phyloP scores from a whole-genome alignment of 768 basidiomycete species.

The Suillus placidus region DNA sequence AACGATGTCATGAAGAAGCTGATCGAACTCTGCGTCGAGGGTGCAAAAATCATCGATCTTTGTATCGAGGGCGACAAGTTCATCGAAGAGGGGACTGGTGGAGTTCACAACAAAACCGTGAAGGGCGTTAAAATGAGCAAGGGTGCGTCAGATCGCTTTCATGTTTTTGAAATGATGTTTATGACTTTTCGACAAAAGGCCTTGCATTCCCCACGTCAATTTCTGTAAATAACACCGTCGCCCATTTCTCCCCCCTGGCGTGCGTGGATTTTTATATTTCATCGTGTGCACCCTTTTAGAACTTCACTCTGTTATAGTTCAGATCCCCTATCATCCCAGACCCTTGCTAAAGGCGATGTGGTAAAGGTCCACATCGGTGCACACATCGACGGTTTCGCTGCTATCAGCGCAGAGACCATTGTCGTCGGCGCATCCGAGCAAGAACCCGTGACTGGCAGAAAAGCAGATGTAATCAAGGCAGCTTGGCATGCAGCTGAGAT shows the following conservation, averaged over 20 bases:
- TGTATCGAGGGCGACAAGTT: slow-evolving; percentile 93
- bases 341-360: slow-evolving; percentile 82
- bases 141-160: slow-evolving; percentile 51
- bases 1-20: slow-evolving; percentile 85
- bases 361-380: slow-evolving; percentile 97
- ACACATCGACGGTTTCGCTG: slow-evolving; percentile 96
- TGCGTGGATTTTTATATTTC: slow-evolving; percentile 44
- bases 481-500: slow-evolving; percentile 92
- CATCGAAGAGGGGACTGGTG: slow-evolving; percentile 81
- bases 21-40: slow-evolving; percentile 73
- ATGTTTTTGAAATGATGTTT: background rate
- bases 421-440: slow-evolving; percentile 78
- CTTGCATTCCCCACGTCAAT: slow-evolving; percentile 94
- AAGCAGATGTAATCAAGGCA: slow-evolving; percentile 91
- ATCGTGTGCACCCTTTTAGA: background rate
- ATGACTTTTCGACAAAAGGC: slow-evolving; percentile 46
- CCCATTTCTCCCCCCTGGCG: slow-evolving; percentile 96
- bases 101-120: slow-evolving; percentile 87
- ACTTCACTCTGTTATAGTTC: slow-evolving; percentile 49
- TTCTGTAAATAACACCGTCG: slow-evolving; percentile 93
- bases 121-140: slow-evolving; percentile 89
- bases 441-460: slow-evolving; percentile 79
- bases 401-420: slow-evolving; percentile 91
- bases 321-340: slow-evolving; percentile 69
- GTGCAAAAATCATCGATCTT: slow-evolving; percentile 86